A percentile compares a stretch with the other conserved stretches of the same genome.
These are phyloP conservation scores for Barnettozyma siamensis DNA, from an alignment of 805 yeast species.

Conservation along the genomic window DNA sequence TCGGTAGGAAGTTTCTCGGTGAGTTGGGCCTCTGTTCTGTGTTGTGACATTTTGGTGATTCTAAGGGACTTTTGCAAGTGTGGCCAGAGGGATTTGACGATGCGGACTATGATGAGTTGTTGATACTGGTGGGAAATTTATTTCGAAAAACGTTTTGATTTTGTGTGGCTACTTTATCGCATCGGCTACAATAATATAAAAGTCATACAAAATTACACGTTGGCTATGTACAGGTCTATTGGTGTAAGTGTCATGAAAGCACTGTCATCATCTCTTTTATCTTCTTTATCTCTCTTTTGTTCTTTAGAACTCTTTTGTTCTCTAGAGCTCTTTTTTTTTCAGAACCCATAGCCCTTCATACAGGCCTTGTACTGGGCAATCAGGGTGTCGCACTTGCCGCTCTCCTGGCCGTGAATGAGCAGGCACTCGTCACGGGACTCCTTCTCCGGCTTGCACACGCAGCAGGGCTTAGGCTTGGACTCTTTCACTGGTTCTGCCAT, in stretches of 20 bases:
- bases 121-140: no score
- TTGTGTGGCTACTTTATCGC: no score
- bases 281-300: no score
- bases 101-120: constrained; percentile 2
- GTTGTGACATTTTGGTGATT: constrained; percentile 21
- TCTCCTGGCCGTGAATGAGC: constrained; percentile 74
- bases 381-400: constrained; percentile 70
- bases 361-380: constrained; percentile 74
- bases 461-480: constrained; percentile 86
- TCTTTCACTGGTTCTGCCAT: constrained; percentile 16
- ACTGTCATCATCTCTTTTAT: neutral
- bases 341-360: constrained; percentile 88
- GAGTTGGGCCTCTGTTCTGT: constrained; percentile 21
- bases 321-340: no score
- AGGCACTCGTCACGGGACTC: constrained; percentile 82
- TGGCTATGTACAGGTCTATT: neutral
- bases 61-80: neutral
- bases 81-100: constrained; percentile 7
- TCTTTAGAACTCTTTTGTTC: no score
- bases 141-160: no score
- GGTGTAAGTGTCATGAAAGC: no score
- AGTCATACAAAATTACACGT: neutral
- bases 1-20: constrained; percentile 35
- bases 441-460: constrained; percentile 87
- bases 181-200: no score